These are phyloP conservation scores for Aspergillus homomorphus DNA, from an alignment of 495 filamentous ascomycete species.

Conservation along the genomic window DNA sequence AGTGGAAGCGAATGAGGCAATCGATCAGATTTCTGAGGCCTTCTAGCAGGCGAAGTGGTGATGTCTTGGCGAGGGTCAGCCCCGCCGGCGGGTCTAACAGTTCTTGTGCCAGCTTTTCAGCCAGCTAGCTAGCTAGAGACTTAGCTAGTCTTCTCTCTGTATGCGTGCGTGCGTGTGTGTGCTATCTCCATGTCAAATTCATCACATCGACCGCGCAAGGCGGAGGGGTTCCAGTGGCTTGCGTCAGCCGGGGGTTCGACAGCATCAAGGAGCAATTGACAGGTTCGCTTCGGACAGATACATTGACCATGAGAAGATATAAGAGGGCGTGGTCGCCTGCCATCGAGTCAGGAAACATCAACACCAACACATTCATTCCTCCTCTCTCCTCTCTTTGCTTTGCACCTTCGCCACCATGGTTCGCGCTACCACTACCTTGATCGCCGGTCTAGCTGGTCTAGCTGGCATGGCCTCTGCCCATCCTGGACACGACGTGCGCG, in stretches of 20 bases:
- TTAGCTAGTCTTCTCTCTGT: not conserved
- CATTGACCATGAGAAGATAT: too few relatives aligned
- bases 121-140: not conserved
- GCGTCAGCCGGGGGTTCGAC: not conserved
- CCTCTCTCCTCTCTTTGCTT: not conserved
- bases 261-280: not conserved
- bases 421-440: conserved; percentile 9
- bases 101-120: not conserved
- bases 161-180: not conserved
- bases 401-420: not conserved
- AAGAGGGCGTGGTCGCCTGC: not conserved
- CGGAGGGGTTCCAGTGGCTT: not conserved
- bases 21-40: not conserved
- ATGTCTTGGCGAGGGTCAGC: not conserved
- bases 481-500: conserved; percentile 46
- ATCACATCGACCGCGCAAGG: not conserved
- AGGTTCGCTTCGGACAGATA: too few relatives aligned
- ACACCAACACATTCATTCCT: not conserved
- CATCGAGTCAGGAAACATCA: not conserved
- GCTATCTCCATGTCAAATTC: not conserved
- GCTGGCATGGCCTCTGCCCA: conserved; percentile 32
- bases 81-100: not conserved
- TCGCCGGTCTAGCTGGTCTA: conserved; percentile 18
- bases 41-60: not conserved
- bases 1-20: not conserved